Conservation (phyloP, 2,329 filamentous ascomycete species). For the Zymoseptoria tritici region DNA sequence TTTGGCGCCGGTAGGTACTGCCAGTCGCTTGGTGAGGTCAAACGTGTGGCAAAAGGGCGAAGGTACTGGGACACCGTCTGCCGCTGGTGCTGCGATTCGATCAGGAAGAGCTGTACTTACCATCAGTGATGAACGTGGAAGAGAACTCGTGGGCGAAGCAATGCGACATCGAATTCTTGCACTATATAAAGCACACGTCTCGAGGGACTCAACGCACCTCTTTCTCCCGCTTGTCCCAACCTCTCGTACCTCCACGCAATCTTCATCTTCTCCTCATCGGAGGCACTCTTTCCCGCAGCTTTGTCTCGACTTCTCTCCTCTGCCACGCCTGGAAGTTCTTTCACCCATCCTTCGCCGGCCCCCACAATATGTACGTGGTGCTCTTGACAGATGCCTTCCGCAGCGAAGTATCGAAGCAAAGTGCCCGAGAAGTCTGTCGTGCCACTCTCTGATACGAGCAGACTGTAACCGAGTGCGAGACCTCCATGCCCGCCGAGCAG, state of each 20-base stretch:
- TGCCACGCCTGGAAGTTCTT: conserved; percentile 70
- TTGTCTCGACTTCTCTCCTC: conserved; percentile 34
- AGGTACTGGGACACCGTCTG: conserved; percentile 2
- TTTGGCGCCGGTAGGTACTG: conserved; percentile 33
- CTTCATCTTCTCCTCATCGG: conserved; percentile 76
- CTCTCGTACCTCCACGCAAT: conserved; percentile 97
- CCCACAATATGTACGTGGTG: conserved; percentile 84
- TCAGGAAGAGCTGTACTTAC: conserved; percentile 26
- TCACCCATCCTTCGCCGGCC: conserved; percentile 68
- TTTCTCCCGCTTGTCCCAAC: conserved; percentile 61
- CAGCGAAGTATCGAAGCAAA: conserved; percentile 79
- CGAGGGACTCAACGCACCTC: conserved; percentile 48
- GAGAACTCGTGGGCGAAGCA: not conserved
- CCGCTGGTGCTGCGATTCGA: conserved; percentile 12
- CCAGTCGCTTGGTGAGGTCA: conserved; percentile 45
- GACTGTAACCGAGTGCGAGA: conserved; percentile 68
- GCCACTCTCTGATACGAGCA: conserved; percentile 79
- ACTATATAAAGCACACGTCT: conserved; percentile 9
- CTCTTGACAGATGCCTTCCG: conserved; percentile 85
- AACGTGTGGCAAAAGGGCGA: conserved; percentile 45
- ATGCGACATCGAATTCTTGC: not conserved
- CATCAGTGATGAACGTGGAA: conserved; percentile 10
- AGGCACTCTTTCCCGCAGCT: conserved; percentile 32
- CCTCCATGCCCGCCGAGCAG: conserved; percentile 82
- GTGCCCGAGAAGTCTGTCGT: conserved; percentile 90